Evolutionary conservation across 2,329 filamentous ascomycete species (phyloP).

Genomic region (Trichoderma cornu-damae): DNA sequence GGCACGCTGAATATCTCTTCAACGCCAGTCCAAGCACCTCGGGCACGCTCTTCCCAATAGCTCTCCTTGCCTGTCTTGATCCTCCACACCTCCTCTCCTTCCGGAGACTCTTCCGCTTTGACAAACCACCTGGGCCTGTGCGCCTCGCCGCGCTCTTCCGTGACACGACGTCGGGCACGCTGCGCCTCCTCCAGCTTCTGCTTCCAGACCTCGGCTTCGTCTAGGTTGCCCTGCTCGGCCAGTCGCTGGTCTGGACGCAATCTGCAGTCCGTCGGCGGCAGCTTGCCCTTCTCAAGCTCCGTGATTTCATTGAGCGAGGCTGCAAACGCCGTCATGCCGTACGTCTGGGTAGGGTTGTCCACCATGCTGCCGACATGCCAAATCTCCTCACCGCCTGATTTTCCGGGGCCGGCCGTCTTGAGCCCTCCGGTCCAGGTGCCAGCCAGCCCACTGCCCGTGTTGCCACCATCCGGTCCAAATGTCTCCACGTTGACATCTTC

Average conservation of each 20-base stretch:
- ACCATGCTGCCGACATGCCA: slow-evolving; percentile 79
- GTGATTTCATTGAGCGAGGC: slow-evolving; percentile 86
- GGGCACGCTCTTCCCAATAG: slow-evolving; percentile 85
- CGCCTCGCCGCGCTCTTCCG: slow-evolving; percentile 68
- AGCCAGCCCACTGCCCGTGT: slow-evolving; percentile 61
- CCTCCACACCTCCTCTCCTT: slow-evolving; percentile 66
- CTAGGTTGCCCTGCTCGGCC: slow-evolving; percentile 74
- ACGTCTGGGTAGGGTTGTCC: slow-evolving; percentile 70
- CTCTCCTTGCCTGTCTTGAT: slow-evolving; percentile 76
- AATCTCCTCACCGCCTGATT: slow-evolving; percentile 58
- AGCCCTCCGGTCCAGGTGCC: slow-evolving; percentile 84
- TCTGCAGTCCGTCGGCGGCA: slow-evolving; percentile 78
- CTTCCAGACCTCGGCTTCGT: slow-evolving; percentile 80
- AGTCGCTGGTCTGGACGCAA: slow-evolving; percentile 83
- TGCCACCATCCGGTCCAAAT: slow-evolving; percentile 60
- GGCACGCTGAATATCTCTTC: slow-evolving; percentile 45
- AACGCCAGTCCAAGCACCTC: slow-evolving; percentile 59
- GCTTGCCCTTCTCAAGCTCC: slow-evolving; percentile 63
- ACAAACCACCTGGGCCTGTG: slow-evolving; percentile 83
- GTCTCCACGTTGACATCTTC: slow-evolving; percentile 82
- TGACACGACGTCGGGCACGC: slow-evolving; percentile 63
- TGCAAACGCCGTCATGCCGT: slow-evolving; percentile 84
- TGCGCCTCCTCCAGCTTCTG: slow-evolving; percentile 80
- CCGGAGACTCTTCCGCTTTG: slow-evolving; percentile 54
- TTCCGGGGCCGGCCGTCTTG: slow-evolving; percentile 59